Base-by-base conservation (phyloP, 2,329 filamentous ascomycete species). In the Scedosporium minutisporum region DNA sequence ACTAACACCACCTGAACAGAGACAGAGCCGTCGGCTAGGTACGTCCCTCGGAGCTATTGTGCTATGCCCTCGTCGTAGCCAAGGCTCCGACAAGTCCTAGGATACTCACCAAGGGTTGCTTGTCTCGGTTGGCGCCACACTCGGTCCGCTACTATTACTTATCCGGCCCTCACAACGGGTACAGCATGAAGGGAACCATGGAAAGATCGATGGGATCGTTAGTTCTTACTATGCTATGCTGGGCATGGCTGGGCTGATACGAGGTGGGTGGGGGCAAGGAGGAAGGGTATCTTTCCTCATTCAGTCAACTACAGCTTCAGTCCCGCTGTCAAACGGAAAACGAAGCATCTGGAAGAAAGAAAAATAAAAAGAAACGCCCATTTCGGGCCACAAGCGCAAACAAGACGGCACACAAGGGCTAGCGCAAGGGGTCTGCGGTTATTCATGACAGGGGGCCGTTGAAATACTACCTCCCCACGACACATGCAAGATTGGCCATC, bases 261-360 rank as follows among this genome's bases (percentile, higher is more conserved):
- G 42, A 51, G n/a, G 27, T 21, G n/a, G 42, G 23, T 23, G 29
- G 29, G 14, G 29, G 29, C 4, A 38, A 6, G 29, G 44, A 33
- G 5, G 6, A 23, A 18, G 16, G 18, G 44, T 3, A 14, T 51
- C 46, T 18, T 61, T 61, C 60, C 60, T 6, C 16, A 61, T 61
- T 61, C 29, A 57, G 60, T 29, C 60, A 27, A 48, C 9, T 57
- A 48, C 60, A 61, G 51, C 33, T 53, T 27, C 46, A 29, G 41
- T 55, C 25, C 60, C 48, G 48, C 60, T 61, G 60, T 61, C 60
- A 61, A 57, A 61, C 48, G 48, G 18, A 59, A 51, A 51, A 51
- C 46, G 46, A 51, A 23, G 46, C 46, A 18, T 51, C 33, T 38
- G 33, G 33, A 38, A 38, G 33, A 14, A 38, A 38, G 33, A 14